Evolutionary conservation across 768 basidiomycete genomes (phyloP), one percentile per base, ranked within the genome.

Genomic region (Thelephora ganbajun): DNA sequence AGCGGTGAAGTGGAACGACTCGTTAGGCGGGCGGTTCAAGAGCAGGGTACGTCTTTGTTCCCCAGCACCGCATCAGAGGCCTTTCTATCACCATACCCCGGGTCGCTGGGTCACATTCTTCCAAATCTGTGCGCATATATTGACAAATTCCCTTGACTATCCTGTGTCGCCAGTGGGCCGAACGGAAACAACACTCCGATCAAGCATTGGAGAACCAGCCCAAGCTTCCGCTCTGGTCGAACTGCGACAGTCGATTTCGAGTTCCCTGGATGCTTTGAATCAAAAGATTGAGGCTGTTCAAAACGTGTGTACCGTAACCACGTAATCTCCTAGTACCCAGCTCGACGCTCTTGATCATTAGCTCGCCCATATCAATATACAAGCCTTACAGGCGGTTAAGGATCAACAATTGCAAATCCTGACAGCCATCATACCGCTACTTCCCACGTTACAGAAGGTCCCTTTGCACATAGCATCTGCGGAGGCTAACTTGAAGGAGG

Each of bases 361-460:
- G 56, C 53, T 65, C 26, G 53, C 51, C 33, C 55, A 61, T 36
- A 56, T 54, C 3, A 76, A 82, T 47, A 63, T 67, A 2, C 73
- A 76, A 55, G 67, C 70, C 11, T 63, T 83, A 45, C 79, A 79
- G 51, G 69, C 69, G 2, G 59, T 84, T 19, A 78, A 81, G 45
- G 72, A 77, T 18, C 81, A 83, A 52, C 79, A 83, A 57, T 67
- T 63, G 16, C 67, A 70, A 11, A 69, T 82, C 0, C 58, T 83
- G 2, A 57, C 74, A 19, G 64, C 75, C 11, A 61, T 86, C 1
- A 51, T 74, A 0, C 79, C 83, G 6, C 59, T 86, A 13, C 60
- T 80, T 2, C 80, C 83, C 22, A 62, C 80, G 3, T 50, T 83
- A 1, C 78, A 82, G 50, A 63, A 74, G 7, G 53, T 84, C 16